Base-by-base conservation (phyloP, 2,329 filamentous ascomycete genomes). In the Zalaria obscura region DNA sequence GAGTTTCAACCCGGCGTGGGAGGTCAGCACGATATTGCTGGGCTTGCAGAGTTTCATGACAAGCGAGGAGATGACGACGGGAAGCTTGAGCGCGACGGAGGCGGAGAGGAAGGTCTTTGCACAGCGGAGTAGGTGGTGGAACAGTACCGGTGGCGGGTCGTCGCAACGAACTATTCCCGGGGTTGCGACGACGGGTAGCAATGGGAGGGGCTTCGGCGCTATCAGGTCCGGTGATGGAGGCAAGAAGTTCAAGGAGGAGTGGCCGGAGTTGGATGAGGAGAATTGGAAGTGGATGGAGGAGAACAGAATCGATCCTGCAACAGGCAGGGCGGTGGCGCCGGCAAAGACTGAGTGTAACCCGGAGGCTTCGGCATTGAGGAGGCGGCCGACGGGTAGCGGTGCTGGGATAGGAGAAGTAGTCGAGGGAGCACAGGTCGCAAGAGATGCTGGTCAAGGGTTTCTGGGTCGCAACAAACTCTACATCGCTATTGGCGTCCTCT, bases 1-100 rank as follows among this genome's bases (percentile, higher is more conserved):
- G 62, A 89, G 83, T 27, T 98, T 96, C 70, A 98, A 98, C 60
- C 91, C 91, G 2, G 88, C 91, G 1, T 98, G 91, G 91, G 89
- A 94, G 57, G 91, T 98, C 5, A 89, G 83, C 41, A 98, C 91
- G 0, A 98, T 98, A 49, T 69, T 98, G 10, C 93, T 93, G 42
- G 91, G 91, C 6, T 74, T 98, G 27, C 69, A 96, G 47, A 93
- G 83, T 33, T 98, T 98, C 64, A 98, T 98, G 91, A 96, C 89
- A 2, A 86, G 84, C 50, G 89, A 98, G 57, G 91, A 98, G 67
- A 95, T 96, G 83, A 98, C 91, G 0, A 96, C 91, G 0, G 91
- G 91, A 2, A 88, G 81, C 27, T 76, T 98, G 27, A 80, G 80
- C 4, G 84, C 80, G 11, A 81, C 76, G 0, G 75, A 84, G 39